Base-by-base conservation (phyloP, 164 flowering plant genomes). In the Vitis amurensis region DNA sequence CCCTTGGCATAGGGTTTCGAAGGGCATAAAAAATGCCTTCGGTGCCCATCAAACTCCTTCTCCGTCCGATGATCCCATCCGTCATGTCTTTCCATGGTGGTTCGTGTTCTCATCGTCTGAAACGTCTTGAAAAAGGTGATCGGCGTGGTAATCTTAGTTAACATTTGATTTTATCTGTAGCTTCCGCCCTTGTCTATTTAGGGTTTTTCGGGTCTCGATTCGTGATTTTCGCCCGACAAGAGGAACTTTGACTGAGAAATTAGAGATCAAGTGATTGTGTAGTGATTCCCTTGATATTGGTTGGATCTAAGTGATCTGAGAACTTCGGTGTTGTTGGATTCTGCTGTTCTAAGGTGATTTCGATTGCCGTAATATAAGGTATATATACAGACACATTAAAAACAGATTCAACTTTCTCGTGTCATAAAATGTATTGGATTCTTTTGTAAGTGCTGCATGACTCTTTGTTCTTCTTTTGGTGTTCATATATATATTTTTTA, bases 131-230 rank as follows among this genome's bases (percentile, higher is more conserved):
- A 55, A 94, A 91, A 74, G 71, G 91, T 74, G 91, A 88, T 89
- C 83, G 94, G 81, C 93, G 94, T 84, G 89, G 92, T 88, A 92
- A 88, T 89, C 85, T 88, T 79, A 94, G 97, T 82, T 91, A 78
- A 94, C 87, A 48, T 78, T 77, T 27, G 76, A 44, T 72, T 50
- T 66, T 70, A 31, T 50, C 29, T 49, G 48, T 60, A 49, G 50
- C 15, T 57, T 55, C 55, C 4, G 10, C 19, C 8, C 14, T 60
- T 27, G 4, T 29, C 61, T 17, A 44, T 60, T 61, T 17, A 15
- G 19, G 49, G 50, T 50, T 67, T 52, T 55, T 59, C 31, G 60
- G 49, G 23, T 31, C 19, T 6, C 17, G 17, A 63, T 49, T 30
- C 27, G 55, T 7, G 61, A 50, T 77, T 29, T 58, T 37, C 8